Base-by-base conservation (phyloP, 2,329 filamentous ascomycete species). In the Orbilia javanica region DNA sequence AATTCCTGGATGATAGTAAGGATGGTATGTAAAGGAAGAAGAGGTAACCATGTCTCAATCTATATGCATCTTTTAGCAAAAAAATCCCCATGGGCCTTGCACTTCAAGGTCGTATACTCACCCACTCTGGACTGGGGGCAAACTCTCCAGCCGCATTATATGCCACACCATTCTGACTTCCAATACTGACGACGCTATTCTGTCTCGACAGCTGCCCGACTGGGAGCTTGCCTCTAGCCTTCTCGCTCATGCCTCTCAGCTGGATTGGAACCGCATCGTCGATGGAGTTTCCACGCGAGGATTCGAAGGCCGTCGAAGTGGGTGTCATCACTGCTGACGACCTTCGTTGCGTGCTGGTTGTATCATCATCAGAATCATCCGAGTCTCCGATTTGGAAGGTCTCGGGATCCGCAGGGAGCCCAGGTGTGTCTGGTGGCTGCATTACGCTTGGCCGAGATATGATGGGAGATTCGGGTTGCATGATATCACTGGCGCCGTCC, bases 21-120 rank as follows among this genome's bases (percentile, higher is more conserved):
- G 57, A 93, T 90, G 0, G 94, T 96, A 84, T 97, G 94, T 1
- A 98, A 88, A 0, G 94, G 94, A 31, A 97, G 87, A 82, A 96
- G 92, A 0, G 93, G 92, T n/a, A 97, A 89, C 95, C 95, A 98
- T 69, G 89, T 92, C 81, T 97, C 94, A 80, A 98, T 93, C 94
- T 89, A 69, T 46, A 20, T 8, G 25, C 34, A 7, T 42, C 20
- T 44, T 36, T 27, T 18, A 52, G 42, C 39, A 2, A 44, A 36
- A 65, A 57, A 4, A 31, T 42, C 36, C 48, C 15, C 39, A 27
- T 3, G n/a, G 2, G 18, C 29, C 13, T 11, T 29, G 8, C n/a
- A 55, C 22, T 11, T 27, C 13, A 10, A 20, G 6, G 44, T 25
- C 10, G 1, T 15, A 22, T 31, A 78, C 57, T 36, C 84, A 89